Base-by-base conservation (phyloP, 768 basidiomycete species). In the Hypholoma sublateritium region DNA sequence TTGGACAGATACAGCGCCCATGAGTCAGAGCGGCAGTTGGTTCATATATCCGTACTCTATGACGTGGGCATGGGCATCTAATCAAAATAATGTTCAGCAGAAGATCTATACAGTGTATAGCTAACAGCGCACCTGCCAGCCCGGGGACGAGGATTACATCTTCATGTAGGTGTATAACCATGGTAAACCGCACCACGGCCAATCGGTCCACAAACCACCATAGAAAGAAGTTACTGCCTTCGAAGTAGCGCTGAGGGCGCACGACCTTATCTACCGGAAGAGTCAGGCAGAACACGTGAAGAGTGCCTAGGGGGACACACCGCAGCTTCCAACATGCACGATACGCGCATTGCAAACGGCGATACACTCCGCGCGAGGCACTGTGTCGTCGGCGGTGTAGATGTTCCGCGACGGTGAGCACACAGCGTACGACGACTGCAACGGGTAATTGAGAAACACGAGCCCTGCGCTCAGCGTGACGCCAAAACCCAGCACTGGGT, bases 11-110 rank as follows among this genome's bases (percentile, higher is more conserved):
- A 62, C 65, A 24, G 85, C 78, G 9, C 77, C 80, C n/a, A 79
- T 73, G 1, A 95, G n/a, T n/a, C n/a, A n/a, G n/a, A n/a, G 74
- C 43, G 84, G 80, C 3, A 94, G 80, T 53, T 87, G 79, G 70
- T 75, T 76, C 69, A 84, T 87, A 59, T 82, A 84, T 1, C 93
- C 93, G 60, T 92, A 89, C 28, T 83, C 76, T 34, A 93, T 66
- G 17, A 93, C 72, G 67, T 95, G 93, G 0, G 86, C 91, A 70
- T 94, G 92, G 0, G 91, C 84, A 69, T 94, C 92, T 88, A 57
- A 39, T 34, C 32, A 51, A 0, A 28, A 50, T 48, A 45, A 46
- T 41, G 2, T 50, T 19, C 28, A 32, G 28, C 28, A 32, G 11
- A 17, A 5, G 41, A n/a, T 24, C 32, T 14, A 37, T 9, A 17